Base-by-base conservation (phyloP, 495 filamentous ascomycete genomes). In the Tuber melanosporum region DNA sequence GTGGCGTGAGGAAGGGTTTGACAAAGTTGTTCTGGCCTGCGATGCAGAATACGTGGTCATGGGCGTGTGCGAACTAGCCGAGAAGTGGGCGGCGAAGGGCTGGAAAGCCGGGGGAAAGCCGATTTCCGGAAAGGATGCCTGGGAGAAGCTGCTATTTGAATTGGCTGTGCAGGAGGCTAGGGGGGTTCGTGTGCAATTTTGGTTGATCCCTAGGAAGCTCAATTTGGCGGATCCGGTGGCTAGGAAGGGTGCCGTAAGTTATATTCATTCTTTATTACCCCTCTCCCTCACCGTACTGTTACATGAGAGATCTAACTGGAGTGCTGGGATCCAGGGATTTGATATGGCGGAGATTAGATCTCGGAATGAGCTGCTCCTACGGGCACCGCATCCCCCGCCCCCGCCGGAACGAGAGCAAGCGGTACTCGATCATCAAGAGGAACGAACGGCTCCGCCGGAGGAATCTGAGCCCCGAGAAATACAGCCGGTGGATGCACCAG, bases 1-100 rank as follows among this genome's bases (percentile, higher is more conserved):
- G 32, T 76, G 75, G 75, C 46, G 39, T 5, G 71, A 71, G 19
- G 75, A 76, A 26, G 75, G 75, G 26, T 76, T 76, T 47, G 39
- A 42, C 1, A 66, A 57, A 14, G 41, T 76, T n/a, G 75, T 76
- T 14, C 71, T 76, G 71, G 75, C 71, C 3, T 74, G 71, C 12
- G 45, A 52, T 20, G 47, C 73, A 9, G 47, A 71, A n/a, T 76
- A 44, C 44, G 41, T 76, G 15, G 39, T 66, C 20, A 45, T 44
- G 36, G 75, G 71, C 22, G 46, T 76, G 4, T 66, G 39, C 26
- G 71, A 62, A 26, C 45, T 15, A 4, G 47, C 14, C 10, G 39
- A n/a, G 10, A 52, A n/a, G 49, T 74, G 71, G 71, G 75, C 43
- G 42, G n/a, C 72, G 41, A 36, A 39, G 22, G 71, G 47, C 7